A percentile compares a stretch with the other conserved stretches of the same genome.
Conservation (phyloP, 441 rosid species). For the Omphalea diandra region DNA sequence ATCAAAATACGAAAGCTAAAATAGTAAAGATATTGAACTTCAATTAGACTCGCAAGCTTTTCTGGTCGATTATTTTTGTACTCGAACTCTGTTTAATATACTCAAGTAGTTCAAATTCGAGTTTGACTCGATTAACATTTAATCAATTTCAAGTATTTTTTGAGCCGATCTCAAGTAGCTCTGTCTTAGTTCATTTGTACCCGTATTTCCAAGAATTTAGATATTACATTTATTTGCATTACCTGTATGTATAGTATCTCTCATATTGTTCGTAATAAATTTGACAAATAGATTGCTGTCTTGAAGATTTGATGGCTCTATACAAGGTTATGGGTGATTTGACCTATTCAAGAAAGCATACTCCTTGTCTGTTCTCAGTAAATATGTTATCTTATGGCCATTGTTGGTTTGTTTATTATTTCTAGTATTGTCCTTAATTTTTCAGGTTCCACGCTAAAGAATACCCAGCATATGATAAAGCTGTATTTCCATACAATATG, state of each 20-base stretch:
- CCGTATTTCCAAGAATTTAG: too few relatives aligned
- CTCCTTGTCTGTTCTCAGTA: background rate
- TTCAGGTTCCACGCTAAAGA: conserved; percentile 92
- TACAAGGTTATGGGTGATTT: background rate
- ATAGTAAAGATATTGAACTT: too few relatives aligned
- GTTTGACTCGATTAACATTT: too few relatives aligned
- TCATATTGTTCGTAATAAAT: background rate
- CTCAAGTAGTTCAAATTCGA: too few relatives aligned
- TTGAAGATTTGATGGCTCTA: background rate
- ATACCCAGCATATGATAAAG: conserved; percentile 72
- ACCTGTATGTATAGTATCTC: background rate
- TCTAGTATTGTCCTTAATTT: conserved; percentile 3
- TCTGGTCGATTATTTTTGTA: too few relatives aligned
- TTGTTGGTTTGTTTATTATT: conserved; percentile 3
- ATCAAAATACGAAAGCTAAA: too few relatives aligned
- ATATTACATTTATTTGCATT: background rate
- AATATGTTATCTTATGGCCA: background rate
- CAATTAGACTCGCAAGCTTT: too few relatives aligned
- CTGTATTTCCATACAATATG: conserved; percentile 66
- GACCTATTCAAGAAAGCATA: background rate
- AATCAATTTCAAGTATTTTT: too few relatives aligned
- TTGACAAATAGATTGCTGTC: background rate
- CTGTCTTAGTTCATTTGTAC: too few relatives aligned
- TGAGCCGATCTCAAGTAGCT: too few relatives aligned
- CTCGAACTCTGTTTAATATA: too few relatives aligned